phyloP scores from a whole-genome alignment of 179 eudicot species.

The Carnegiea gigantea region DNA sequence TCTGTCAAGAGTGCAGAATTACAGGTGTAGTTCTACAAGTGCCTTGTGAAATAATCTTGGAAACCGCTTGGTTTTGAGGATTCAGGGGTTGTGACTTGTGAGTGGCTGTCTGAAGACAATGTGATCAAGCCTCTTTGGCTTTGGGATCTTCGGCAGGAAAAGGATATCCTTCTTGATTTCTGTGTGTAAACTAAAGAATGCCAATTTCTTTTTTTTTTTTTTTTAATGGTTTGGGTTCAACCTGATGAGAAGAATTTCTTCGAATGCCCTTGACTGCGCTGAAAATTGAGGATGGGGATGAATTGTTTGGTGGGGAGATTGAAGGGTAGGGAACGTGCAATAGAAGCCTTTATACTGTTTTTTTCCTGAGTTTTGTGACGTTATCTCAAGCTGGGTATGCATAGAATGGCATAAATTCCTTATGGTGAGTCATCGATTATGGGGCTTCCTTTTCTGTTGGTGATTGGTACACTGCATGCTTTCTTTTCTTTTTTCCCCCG shows the following conservation, averaged over 20 bases:
- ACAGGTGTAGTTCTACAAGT: not conserved
- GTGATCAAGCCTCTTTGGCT: not conserved
- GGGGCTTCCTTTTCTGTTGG: not conserved
- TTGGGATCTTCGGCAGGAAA: not conserved
- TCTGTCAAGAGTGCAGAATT: not conserved
- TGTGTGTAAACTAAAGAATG: not conserved
- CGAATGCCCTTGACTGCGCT: not conserved
- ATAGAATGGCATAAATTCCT: not conserved
- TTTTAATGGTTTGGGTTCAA: not conserved
- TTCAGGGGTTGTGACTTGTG: constrained; percentile 3
- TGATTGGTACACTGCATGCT: not conserved
- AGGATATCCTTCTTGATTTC: not conserved
- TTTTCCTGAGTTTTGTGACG: not conserved
- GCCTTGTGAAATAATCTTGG: not conserved
- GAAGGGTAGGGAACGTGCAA: not conserved
- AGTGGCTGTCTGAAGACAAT: not conserved
- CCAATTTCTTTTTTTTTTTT: too few relatives aligned
- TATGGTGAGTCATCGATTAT: not conserved
- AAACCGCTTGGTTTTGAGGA: not conserved
- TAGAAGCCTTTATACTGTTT: not conserved
- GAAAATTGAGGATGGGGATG: not conserved
- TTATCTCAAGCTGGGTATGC: not conserved
- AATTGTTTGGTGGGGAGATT: not conserved
- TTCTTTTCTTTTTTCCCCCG: not conserved
- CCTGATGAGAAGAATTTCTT: not conserved